Evolutionary conservation across 2,329 filamentous ascomycete genomes (phyloP), one percentile per base, ranked within the genome.

Genomic region (Xylariaceae sp.): DNA sequence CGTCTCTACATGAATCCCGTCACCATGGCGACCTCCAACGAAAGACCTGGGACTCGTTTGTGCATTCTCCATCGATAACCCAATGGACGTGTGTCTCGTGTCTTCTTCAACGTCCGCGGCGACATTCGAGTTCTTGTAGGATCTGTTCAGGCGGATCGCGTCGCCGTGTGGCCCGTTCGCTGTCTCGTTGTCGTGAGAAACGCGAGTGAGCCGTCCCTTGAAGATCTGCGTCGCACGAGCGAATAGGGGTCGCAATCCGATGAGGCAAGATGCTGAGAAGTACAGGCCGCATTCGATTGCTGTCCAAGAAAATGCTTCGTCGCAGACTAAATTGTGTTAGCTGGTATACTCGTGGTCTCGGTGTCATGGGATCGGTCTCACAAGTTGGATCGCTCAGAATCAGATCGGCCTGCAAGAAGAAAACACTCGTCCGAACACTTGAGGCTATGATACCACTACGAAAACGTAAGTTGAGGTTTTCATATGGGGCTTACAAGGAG

Each of bases 391-490:
- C 53, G 15, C 4, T 47, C 18, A 15, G 2, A 17, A 55, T 39
- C 3, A 44, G 4, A 17, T 55, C 42, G 53, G 53, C 53, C 8
- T 55, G 35, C 15, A n/a, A 2, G 9, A 55, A 55, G 53, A 55
- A 55, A 18, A 55, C 42, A 7, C n/a, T 30, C 13, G 53, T 55
- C 13, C 53, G 53, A 11, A 55, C 53, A 9, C 10, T 15, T 9
- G 53, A 55, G 23, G 53, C 53, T 13, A 55, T 55, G 15, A 55
- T n/a, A 30, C 53, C 53, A 55, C 53, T 55, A 30, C 3, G 1
- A n/a, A 42, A 42, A 11, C 9, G 18, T 18, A 45, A n/a, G 53
- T 9, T n/a, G n/a, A n/a, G n/a, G n/a, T n/a, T n/a, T n/a, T n/a
- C n/a, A n/a, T n/a, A n/a, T n/a, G n/a, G n/a, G n/a, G n/a, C n/a